Base-by-base conservation (phyloP, 768 basidiomycete species). In the Atractiella rhizophila region DNA sequence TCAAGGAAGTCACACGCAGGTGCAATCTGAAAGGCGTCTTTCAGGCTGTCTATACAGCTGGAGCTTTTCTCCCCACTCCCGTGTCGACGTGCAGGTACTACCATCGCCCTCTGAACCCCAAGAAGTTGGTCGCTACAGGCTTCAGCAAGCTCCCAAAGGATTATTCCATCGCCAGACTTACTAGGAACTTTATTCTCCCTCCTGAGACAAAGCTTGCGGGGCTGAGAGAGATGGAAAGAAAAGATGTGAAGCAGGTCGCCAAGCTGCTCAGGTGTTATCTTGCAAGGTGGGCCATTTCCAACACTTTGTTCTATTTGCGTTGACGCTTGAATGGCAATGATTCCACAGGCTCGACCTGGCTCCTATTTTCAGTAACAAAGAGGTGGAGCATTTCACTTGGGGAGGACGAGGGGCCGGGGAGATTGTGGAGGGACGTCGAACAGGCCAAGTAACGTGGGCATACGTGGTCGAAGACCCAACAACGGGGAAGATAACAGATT, bases 11-110 rank as follows among this genome's bases (percentile, higher is more conserved):
- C 20, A 96, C 91, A 0, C 68, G 91, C 18, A 80, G 81, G 55
- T 78, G 79, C 39, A 71, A 96, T 57, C 66, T 96, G 28, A 68
- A 71, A 47, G 80, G 80, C 25, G 66, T 91, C 39, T 94, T 91
- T 64, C 91, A 98, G 59, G 91, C 91, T 7, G 77, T 98, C 37
- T 96, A 96, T 58, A 98, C 91, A 0, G 86, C 72, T 15, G 91
- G 91, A 2, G 71, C 83, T 20, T 73, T 91, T 31, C 64, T 98
- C 10, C 91, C 91, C 8, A 96, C 91, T 0, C 91, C 91, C 0
- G 70, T 96, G 16, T 70, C 81, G 4, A 74, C 74, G 10, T 85
- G 79, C 58, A 66, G 71, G 75, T 94, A 94, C 57, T 76, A 69
- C 60, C 91, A 98, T 55, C 82, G 91, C 19, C 69, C 76, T 35